Evolutionary conservation across 495 filamentous ascomycete genomes (phyloP).

Genomic region (Xanthoparmelia taractica): DNA sequence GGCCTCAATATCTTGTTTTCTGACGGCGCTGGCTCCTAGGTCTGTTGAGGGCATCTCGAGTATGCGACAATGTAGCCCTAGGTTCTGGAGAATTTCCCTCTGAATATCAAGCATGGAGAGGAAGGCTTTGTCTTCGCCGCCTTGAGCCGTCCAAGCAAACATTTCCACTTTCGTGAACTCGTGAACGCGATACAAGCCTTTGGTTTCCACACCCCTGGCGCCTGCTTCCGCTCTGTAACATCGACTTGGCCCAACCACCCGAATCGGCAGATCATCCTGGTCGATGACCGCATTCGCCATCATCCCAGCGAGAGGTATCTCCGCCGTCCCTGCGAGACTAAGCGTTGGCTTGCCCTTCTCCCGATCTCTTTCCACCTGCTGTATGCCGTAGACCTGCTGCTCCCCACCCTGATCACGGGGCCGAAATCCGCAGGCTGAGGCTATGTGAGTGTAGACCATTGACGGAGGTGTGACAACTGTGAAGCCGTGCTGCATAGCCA

Average conservation of each 20-base stretch:
- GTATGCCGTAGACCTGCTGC: constrained; percentile 77
- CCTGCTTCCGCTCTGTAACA: constrained; percentile 95
- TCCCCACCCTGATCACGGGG: constrained; percentile 85
- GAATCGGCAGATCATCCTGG: constrained; percentile 58
- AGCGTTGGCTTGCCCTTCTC: constrained; percentile 56
- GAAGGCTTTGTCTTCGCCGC: constrained; percentile 49
- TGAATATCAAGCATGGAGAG: constrained; percentile 79
- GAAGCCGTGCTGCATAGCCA: constrained; percentile 66
- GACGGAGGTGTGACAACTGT: constrained; percentile 71
- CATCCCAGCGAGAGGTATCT: constrained; percentile 91
- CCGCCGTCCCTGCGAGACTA: constrained; percentile 76
- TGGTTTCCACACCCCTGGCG: constrained; percentile 77
- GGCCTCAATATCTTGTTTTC: constrained; percentile 90
- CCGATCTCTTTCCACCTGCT: constrained; percentile 51
- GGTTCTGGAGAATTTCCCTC: constrained; percentile 63
- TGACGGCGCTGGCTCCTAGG: constrained; percentile 74
- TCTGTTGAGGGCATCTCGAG: constrained; percentile 88
- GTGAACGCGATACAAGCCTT: constrained; percentile 96
- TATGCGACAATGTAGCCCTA: constrained; percentile 78
- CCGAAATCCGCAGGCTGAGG: constrained; percentile 83
- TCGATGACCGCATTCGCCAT: constrained; percentile 64
- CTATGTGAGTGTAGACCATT: constrained; percentile 87
- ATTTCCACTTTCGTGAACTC: constrained; percentile 98
- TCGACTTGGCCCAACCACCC: constrained; percentile 71
- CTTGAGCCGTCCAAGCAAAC: constrained; percentile 73